A percentile compares a stretch with the other conserved stretches of the same genome.
These are phyloP conservation scores for Citropsis articulata DNA, from an alignment of 345 rosid species.

Conservation along the genomic window DNA sequence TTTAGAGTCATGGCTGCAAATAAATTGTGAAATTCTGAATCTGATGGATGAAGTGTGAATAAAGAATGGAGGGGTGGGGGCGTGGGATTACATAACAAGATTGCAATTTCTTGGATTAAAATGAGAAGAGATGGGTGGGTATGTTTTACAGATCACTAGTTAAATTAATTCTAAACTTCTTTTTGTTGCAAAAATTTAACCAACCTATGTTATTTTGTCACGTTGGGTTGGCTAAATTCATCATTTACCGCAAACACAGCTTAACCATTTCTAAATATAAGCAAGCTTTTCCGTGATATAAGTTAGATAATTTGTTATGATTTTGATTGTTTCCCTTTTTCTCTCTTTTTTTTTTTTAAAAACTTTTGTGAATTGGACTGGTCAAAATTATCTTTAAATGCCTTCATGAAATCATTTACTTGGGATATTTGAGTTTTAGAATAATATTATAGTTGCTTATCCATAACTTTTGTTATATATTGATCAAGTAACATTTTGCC, in stretches of 20 bases:
- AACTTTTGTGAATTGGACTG: too few relatives aligned
- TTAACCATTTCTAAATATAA: constrained; percentile 14
- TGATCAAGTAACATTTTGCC: too few relatives aligned
- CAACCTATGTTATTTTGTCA: background rate
- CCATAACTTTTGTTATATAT: too few relatives aligned
- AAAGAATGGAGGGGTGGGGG: background rate
- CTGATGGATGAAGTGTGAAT: background rate
- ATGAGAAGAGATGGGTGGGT: background rate
- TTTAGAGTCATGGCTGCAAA: constrained; percentile 49
- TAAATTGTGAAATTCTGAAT: background rate
- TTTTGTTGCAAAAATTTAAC: background rate
- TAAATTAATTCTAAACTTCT: background rate
- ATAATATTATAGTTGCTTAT: too few relatives aligned
- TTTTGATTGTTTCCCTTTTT: too few relatives aligned
- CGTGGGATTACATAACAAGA: background rate
- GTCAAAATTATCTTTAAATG: too few relatives aligned
- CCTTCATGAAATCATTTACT: too few relatives aligned
- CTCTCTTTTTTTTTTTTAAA: too few relatives aligned
- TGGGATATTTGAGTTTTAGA: too few relatives aligned
- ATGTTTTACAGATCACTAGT: background rate
- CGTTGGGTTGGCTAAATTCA: background rate
- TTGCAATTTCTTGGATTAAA: background rate
- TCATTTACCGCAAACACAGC: constrained; percentile 21
- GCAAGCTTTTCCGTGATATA: background rate
- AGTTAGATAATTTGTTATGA: background rate